Percentiles rank a stretch among this genome's conserved stretches.
Evolutionary conservation across 257 asterid species (phyloP).

Genomic region (Solanum virginianum): DNA sequence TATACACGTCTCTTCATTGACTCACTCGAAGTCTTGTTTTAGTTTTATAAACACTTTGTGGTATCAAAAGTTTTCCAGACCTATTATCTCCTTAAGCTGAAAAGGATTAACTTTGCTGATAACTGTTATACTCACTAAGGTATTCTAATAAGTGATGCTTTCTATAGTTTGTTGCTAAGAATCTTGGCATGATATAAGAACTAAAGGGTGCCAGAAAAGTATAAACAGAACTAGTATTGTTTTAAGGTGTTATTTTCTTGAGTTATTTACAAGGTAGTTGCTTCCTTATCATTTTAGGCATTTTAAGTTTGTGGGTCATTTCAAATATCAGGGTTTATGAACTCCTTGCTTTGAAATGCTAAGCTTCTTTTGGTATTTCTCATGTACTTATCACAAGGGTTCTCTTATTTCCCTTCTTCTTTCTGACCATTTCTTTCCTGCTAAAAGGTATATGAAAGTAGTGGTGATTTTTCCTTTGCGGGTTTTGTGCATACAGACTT

Average conservation of each 20-base stretch:
- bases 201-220: neutral
- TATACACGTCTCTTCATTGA: neutral
- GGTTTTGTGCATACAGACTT: slow-evolving; percentile 19
- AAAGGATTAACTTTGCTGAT: neutral
- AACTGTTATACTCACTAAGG: neutral
- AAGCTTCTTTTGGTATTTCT: neutral
- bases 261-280: neutral
- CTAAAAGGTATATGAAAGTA: neutral
- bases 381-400: neutral
- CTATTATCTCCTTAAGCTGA: neutral
- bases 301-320: neutral
- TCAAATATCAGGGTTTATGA: neutral
- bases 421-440: neutral
- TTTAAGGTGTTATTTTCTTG: neutral
- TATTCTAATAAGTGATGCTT: neutral
- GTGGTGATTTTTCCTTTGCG: neutral
- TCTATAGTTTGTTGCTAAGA: neutral
- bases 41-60: neutral
- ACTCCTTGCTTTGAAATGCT: neutral
- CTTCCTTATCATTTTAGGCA: neutral
- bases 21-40: neutral
- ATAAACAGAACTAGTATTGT: neutral
- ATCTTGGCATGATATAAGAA: neutral
- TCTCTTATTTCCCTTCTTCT: neutral
- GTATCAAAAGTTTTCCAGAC: neutral